Evolutionary conservation across 257 asterid genomes (phyloP).

Genomic region (Ballota nigra): DNA sequence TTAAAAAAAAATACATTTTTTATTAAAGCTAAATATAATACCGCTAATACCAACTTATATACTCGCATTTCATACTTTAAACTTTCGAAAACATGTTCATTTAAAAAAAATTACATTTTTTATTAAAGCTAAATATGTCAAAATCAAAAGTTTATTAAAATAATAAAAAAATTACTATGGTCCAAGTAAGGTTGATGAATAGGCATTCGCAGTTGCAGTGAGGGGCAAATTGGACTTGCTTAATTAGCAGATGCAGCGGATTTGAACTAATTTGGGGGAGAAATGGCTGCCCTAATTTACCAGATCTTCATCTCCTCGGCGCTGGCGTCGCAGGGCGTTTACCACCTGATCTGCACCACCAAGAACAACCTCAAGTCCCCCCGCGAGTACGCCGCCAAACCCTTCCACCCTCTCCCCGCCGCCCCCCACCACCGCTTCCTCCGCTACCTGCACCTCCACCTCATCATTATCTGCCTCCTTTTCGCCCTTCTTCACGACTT

Average conservation of each 20-base stretch:
- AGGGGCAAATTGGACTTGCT: neutral
- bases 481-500: slow-evolving; percentile 58
- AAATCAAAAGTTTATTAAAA: neutral
- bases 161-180: neutral
- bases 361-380: slow-evolving; percentile 68
- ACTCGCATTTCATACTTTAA: no score
- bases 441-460: slow-evolving; percentile 59
- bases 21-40: no score
- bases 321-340: slow-evolving; percentile 57
- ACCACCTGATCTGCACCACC: slow-evolving; percentile 80
- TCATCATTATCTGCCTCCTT: slow-evolving; percentile 52
- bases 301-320: slow-evolving; percentile 72
- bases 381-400: slow-evolving; percentile 74
- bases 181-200: neutral
- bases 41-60: no score
- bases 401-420: slow-evolving; percentile 58
- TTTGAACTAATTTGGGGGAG: neutral
- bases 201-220: neutral
- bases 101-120: no score
- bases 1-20: no score
- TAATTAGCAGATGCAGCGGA: neutral
- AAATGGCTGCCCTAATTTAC: slow-evolving; percentile 74
- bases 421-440: slow-evolving; percentile 36
- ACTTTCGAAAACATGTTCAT: no score
- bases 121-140: no score